Base-by-base conservation (phyloP, 768 basidiomycete species). In the Termitomyces sp. region DNA sequence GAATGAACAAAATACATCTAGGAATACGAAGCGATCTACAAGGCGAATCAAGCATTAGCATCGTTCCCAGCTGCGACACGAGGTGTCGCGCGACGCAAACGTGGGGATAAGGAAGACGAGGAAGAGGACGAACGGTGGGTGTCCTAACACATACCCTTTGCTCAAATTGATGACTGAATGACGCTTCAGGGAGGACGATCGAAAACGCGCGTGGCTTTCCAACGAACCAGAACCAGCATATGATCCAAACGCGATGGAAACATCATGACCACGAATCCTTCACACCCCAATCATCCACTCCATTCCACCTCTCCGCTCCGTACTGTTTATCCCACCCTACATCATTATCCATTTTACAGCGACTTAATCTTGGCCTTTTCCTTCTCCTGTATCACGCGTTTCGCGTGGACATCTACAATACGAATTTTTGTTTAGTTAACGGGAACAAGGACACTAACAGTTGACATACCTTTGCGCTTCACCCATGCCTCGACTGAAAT, bases 1-100 rank as follows among this genome's bases (percentile, higher is more conserved):
- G 32, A 39, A 13, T 50, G 33, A 62, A 57, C 48, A 50, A 51
- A 44, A 32, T 54, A 42, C 51, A 49, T 56, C 32, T 67, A 95
- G 93, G 94, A 95, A 78, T 96, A 95, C 65, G 92, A 96, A 73
- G 91, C 93, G 4, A 96, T 96, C 69, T 92, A 95, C 71, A 87
- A 84, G 67, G 94, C 94, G 9, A 84, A 78, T 58, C 78, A 84
- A 24, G 90, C 91, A 0, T 81, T 93, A 36, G 84, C 85, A 5
- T 74, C 78, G 3, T 89, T 83, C 67, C 86, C 87, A 0, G 64
- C 71, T 15, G 75, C 73, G 55, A 77, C 80, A 57, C 77, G 81
- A 56, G 70, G 77, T 8, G 79, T 80, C 1, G 73, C 81, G 12
- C 77, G 84, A 59, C 83, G 91, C 67, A 93, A 93, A 70, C 81